Base-by-base conservation (phyloP, 345 rosid genomes). In the Euclidium syriacum region DNA sequence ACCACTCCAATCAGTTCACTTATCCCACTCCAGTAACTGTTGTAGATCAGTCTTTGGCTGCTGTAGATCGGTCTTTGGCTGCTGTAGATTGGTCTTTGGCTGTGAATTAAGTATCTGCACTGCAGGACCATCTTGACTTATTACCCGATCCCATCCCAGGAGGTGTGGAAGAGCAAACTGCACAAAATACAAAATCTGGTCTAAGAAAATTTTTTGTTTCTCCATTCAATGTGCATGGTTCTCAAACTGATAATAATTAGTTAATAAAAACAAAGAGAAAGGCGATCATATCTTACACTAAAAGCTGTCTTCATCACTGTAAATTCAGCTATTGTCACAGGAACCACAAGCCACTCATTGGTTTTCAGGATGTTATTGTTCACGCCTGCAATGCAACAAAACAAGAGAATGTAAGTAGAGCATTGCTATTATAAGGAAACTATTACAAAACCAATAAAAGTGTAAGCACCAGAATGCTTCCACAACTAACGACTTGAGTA, bases 141-240 rank as follows among this genome's bases (percentile, higher is more conserved):
- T 87, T 73, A 82, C 58, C 29, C 78, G 68, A 72, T 77, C 84
- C 99, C 99, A 94, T 11, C 96, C 99, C 75, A 94, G 75, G 78
- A 94, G 80, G 73, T 87, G 90, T 23, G 99, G 97, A 81, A 94
- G 76, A 6, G 78, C 92, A 80, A 81, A 90, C 99, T 94, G 89
- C 80, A 78, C 17, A 48, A 49, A 30, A 38, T 24, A 64, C 33
- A 51, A 64, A 48, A 58, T 47, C 56, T 17, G 23, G 48, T 54
- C 11, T 46, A 48, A 47, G 32, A 24, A 6, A 15, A 39, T 4
- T 47, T 40, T 46, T 47, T 26, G 22, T 25, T 19, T 48, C 20
- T 35, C 20, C 44, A 44, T 36, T 17, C 64, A 25, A 27, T 47
- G 34, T 10, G 42, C 8, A 24, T 41, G 42, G 63, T 16, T 56